These are phyloP conservation scores for Corchorus olitorius DNA, from an alignment of 345 rosid species.

Conservation along the genomic window DNA sequence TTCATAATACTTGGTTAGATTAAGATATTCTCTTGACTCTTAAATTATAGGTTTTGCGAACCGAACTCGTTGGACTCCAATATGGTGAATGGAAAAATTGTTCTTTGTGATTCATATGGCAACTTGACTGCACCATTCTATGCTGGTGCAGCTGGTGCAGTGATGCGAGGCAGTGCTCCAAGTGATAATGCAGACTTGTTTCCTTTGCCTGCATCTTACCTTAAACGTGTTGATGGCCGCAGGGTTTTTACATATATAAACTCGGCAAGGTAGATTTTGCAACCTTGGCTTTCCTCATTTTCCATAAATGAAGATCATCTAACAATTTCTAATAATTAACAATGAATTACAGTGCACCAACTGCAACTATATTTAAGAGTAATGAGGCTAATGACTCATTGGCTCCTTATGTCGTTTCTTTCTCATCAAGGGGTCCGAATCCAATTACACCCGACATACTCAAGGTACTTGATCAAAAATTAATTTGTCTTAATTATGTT, in stretches of 20 bases:
- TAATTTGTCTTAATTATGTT: not conserved
- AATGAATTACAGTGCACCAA: not conserved
- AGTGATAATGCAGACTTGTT: not conserved
- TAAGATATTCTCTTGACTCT: no score
- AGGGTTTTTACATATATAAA: not conserved
- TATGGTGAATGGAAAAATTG: slow-evolving; percentile 15
- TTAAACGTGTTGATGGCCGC: not conserved
- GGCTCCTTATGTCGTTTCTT: slow-evolving; percentile 37
- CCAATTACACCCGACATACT: slow-evolving; percentile 42
- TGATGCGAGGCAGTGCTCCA: not conserved
- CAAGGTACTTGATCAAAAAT: slow-evolving; percentile 33
- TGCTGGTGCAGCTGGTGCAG: not conserved
- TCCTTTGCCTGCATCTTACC: not conserved
- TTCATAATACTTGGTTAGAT: no score
- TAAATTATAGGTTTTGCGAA: not conserved
- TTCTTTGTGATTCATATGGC: not conserved
- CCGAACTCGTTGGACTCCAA: not conserved
- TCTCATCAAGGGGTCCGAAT: slow-evolving; percentile 61
- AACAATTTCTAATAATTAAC: no score
- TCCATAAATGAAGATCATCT: no score
- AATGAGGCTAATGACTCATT: not conserved
- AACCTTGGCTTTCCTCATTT: not conserved
- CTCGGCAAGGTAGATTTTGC: not conserved
- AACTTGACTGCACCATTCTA: not conserved
- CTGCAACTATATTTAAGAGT: slow-evolving; percentile 1